A percentile compares a stretch with the other conserved stretches of the same genome.
These are phyloP conservation scores for Zymoseptoria pseudotritici DNA, from an alignment of 2,329 filamentous ascomycete species.

Conservation along the genomic window DNA sequence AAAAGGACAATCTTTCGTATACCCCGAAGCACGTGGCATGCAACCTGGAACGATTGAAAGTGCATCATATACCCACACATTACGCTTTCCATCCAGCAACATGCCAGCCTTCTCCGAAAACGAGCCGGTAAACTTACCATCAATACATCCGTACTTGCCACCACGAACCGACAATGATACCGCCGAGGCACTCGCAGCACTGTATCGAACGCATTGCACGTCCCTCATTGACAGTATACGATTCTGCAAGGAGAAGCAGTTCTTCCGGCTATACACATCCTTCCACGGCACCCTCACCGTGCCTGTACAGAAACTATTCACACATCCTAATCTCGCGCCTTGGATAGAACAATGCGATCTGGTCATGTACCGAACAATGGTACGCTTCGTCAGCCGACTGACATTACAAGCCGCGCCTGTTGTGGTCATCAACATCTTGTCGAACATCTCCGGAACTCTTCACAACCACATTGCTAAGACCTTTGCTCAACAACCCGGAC, in stretches of 20 bases:
- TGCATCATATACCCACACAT: constrained; percentile 52
- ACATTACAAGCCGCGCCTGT: constrained; percentile 88
- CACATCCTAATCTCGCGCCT: constrained; percentile 68
- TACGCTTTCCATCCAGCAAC: constrained; percentile 54
- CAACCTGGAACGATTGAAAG: constrained; percentile 34
- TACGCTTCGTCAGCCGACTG: constrained; percentile 80
- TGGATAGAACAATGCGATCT: constrained; percentile 98
- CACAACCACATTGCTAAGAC: constrained; percentile 75
- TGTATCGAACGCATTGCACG: constrained; percentile 92
- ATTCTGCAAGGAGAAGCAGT: constrained; percentile 93
- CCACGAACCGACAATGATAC: constrained; percentile 76
- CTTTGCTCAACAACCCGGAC: constrained; percentile 74
- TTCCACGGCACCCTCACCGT: constrained; percentile 96
- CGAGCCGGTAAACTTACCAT: constrained; percentile 71
- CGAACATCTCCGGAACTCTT: constrained; percentile 75
- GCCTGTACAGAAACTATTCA: constrained; percentile 87
- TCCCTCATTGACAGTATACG: constrained; percentile 92
- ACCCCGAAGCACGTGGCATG: constrained; percentile 38
- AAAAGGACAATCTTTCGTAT: constrained; percentile 39
- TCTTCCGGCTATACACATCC: constrained; percentile 88
- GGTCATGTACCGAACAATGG: constrained; percentile 93
- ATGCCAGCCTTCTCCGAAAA: constrained; percentile 55
- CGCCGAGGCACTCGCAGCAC: constrained; percentile 72
- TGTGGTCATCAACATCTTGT: constrained; percentile 75
- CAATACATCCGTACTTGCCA: constrained; percentile 75